Evolutionary conservation across 768 basidiomycete species (phyloP).

Genomic region (Pulveroboletus sp.): DNA sequence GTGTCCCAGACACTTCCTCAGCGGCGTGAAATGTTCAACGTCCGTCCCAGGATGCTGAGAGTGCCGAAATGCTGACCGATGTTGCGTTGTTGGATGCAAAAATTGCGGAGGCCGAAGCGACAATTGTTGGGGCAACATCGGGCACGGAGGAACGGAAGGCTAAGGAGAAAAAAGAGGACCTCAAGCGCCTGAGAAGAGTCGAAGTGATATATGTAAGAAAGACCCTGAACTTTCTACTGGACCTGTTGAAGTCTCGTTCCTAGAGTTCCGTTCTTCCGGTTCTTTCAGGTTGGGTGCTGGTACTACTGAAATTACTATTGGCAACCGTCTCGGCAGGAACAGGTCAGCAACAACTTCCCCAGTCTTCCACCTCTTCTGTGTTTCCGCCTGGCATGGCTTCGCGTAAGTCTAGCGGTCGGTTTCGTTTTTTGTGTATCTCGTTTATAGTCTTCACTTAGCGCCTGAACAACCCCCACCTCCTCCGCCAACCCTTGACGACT

Average conservation of each 20-base stretch:
- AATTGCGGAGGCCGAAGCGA: constrained; percentile 60
- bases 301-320: constrained; percentile 85
- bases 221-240: not conserved
- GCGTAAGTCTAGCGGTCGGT: constrained; percentile 39
- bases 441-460: constrained; percentile 33
- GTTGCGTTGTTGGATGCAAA: constrained; percentile 67
- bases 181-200: constrained; percentile 83
- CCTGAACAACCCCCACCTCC: constrained; percentile 60
- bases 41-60: constrained; percentile 49
- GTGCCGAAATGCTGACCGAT: constrained; percentile 65
- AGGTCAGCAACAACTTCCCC: constrained; percentile 50
- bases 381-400: constrained; percentile 71
- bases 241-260: constrained; percentile 3
- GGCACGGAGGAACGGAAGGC: constrained; percentile 54
- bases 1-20: constrained; percentile 6
- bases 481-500: constrained; percentile 82
- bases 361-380: constrained; percentile 61
- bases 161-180: constrained; percentile 68
- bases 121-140: constrained; percentile 48
- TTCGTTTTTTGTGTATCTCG: not conserved
- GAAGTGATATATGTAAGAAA: constrained; percentile 89
- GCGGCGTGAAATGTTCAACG: not conserved
- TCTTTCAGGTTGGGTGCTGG: constrained; percentile 86
- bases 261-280: constrained; percentile 83
- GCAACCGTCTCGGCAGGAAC: constrained; percentile 88